These are phyloP conservation scores for Ophiostoma montium DNA, from an alignment of 2,329 filamentous ascomycete genomes.

Conservation along the genomic window DNA sequence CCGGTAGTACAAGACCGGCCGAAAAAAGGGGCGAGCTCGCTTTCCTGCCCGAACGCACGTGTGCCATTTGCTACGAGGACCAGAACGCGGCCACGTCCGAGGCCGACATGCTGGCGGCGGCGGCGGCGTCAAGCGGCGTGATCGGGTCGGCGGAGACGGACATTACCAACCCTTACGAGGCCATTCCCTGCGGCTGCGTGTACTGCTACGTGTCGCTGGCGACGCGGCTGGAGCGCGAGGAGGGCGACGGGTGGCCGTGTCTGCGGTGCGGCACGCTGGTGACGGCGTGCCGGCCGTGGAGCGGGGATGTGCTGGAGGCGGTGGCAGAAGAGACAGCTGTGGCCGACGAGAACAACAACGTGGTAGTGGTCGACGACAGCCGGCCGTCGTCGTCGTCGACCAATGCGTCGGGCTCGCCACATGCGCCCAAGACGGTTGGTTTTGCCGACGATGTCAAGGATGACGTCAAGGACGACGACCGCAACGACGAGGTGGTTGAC, in stretches of 20 bases:
- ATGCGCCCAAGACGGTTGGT: slow-evolving; percentile 40
- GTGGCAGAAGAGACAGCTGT: slow-evolving; percentile 7
- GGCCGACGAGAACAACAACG: not conserved
- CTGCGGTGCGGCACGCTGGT: slow-evolving; percentile 74
- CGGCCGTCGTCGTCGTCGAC: slow-evolving; percentile 8
- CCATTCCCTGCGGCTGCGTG: slow-evolving; percentile 74
- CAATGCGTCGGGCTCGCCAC: slow-evolving; percentile 4
- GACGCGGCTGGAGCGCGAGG: slow-evolving; percentile 76
- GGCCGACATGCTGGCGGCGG: slow-evolving; percentile 56
- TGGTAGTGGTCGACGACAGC: too few species aligned
- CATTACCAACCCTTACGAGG: slow-evolving; percentile 91
- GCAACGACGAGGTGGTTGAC: not conserved
- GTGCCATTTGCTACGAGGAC: slow-evolving; percentile 92
- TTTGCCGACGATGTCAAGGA: slow-evolving; percentile 42
- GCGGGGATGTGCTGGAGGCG: slow-evolving; percentile 66
- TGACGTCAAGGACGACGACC: slow-evolving; percentile 11
- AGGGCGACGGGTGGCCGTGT: slow-evolving; percentile 89
- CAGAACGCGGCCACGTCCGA: slow-evolving; percentile 68
- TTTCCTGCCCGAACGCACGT: slow-evolving; percentile 85
- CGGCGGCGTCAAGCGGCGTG: slow-evolving; percentile 58
- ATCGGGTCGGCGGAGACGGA: slow-evolving; percentile 83
- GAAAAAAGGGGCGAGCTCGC: slow-evolving; percentile 55
- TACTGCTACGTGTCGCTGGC: slow-evolving; percentile 97
- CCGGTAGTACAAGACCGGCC: slow-evolving; percentile 34
- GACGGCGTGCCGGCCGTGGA: slow-evolving; percentile 81